Evolutionary conservation across 768 basidiomycete species (phyloP).

Genomic region (Mycena rosella): DNA sequence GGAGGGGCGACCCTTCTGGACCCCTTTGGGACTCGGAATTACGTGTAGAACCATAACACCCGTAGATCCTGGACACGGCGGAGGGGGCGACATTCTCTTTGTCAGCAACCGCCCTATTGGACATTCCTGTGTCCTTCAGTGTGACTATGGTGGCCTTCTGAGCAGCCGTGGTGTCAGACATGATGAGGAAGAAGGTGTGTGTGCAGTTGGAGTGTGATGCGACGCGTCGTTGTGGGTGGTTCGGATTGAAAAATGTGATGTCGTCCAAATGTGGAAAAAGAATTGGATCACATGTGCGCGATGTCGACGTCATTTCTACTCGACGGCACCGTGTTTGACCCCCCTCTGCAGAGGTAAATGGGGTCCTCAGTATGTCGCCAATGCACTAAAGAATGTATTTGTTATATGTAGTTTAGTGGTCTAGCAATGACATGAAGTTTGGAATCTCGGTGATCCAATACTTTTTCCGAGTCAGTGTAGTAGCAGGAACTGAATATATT

Average conservation of each 20-base stretch:
- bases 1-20: neutral
- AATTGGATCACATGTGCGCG: slow-evolving; percentile 16
- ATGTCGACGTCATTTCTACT: neutral
- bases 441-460: slow-evolving; percentile 5
- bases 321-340: neutral
- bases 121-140: slow-evolving; percentile 3
- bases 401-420: neutral
- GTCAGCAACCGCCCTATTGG: slow-evolving; percentile 4
- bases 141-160: slow-evolving; percentile 12
- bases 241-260: slow-evolving; percentile 4
- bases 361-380: neutral
- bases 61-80: slow-evolving; percentile 5
- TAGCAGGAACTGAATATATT: too few relatives aligned
- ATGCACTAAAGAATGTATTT: slow-evolving; percentile 2
- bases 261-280: slow-evolving; percentile 13
- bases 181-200: slow-evolving; percentile 8
- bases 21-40: neutral
- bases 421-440: neutral
- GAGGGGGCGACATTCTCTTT: slow-evolving; percentile 13
- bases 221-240: slow-evolving; percentile 6
- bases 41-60: neutral
- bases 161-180: slow-evolving; percentile 5
- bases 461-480: slow-evolving; percentile 11
- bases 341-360: neutral
- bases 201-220: slow-evolving; percentile 1